Conservation (phyloP, 164 flowering plant species). For the Stephania cephalantha region DNA sequence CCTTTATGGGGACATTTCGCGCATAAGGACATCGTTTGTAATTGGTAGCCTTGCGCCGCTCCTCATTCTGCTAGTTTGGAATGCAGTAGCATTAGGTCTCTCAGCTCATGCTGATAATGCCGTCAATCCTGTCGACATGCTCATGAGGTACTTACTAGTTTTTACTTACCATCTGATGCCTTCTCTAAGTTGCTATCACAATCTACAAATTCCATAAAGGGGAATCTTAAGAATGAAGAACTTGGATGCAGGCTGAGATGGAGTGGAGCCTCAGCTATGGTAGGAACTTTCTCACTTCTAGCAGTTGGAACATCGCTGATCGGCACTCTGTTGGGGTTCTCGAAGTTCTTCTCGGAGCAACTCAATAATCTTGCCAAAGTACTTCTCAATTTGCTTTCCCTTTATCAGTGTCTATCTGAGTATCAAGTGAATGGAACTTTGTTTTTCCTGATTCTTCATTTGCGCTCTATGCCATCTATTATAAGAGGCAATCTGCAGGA, state of each 20-base stretch:
- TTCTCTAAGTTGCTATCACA: background rate
- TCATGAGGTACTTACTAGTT: conserved; percentile 35
- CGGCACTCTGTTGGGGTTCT: conserved; percentile 61
- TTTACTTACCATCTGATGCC: background rate
- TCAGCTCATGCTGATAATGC: conserved; percentile 29
- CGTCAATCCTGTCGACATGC: conserved; percentile 63
- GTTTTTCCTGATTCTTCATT: background rate
- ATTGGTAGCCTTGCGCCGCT: conserved; percentile 68
- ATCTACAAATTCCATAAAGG: background rate
- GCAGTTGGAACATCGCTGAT: conserved; percentile 79
- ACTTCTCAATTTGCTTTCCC: conserved; percentile 6
- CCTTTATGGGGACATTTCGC: conserved; percentile 52
- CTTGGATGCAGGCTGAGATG: conserved; percentile 33
- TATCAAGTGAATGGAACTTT: background rate
- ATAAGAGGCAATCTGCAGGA: conserved; percentile 5
- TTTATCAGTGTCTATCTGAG: conserved; percentile 7
- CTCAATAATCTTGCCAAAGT: conserved; percentile 25
- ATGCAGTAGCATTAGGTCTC: conserved; percentile 60
- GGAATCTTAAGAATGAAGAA: background rate
- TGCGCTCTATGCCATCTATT: background rate
- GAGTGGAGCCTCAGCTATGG: conserved; percentile 54
- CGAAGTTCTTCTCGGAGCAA: conserved; percentile 65
- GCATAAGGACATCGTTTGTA: conserved; percentile 48
- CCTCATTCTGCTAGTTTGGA: conserved; percentile 61
- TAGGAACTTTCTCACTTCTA: conserved; percentile 63